phyloP scores from a whole-genome alignment of 768 basidiomycete species.

The Russula griseocarnosa region DNA sequence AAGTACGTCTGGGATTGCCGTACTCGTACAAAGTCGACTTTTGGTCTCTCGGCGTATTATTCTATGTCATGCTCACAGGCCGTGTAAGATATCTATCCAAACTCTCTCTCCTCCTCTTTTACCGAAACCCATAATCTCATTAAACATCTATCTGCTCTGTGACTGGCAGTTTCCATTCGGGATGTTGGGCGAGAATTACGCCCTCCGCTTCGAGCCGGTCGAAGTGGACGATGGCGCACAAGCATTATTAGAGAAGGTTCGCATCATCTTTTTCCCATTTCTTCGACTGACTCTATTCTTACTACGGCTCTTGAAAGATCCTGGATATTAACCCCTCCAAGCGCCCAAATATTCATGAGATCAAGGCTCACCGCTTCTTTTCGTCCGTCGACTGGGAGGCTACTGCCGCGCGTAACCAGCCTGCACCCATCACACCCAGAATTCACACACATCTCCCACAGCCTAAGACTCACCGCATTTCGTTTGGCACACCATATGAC shows the following conservation, averaged over 20 bases:
- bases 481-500: conserved; percentile 23
- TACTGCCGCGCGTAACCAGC: conserved; percentile 9
- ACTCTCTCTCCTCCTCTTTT: too few relatives aligned
- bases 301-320: conserved; percentile 2
- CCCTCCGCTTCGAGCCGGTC: conserved; percentile 15
- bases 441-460: conserved; percentile 6
- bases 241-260: conserved; percentile 17
- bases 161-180: conserved; percentile 26
- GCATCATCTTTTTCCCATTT: too few relatives aligned
- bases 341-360: conserved; percentile 19
- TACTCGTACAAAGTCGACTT: conserved; percentile 29
- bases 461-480: conserved; percentile 23
- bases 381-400: conserved; percentile 23
- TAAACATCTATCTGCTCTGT: too few relatives aligned
- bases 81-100: conserved; percentile 23
- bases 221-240: conserved; percentile 27
- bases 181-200: conserved; percentile 20
- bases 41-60: conserved; percentile 28
- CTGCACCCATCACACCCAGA: conserved; percentile 20
- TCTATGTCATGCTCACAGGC: conserved; percentile 28
- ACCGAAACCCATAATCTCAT: not conserved
- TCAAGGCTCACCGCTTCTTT: conserved; percentile 27
- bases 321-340: conserved; percentile 17
- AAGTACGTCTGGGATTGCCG: conserved; percentile 22
- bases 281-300: not conserved